Evolutionary conservation across 345 rosid species (phyloP), one percentile per base, ranked within the genome.

Genomic region (Pugionium cornutum): DNA sequence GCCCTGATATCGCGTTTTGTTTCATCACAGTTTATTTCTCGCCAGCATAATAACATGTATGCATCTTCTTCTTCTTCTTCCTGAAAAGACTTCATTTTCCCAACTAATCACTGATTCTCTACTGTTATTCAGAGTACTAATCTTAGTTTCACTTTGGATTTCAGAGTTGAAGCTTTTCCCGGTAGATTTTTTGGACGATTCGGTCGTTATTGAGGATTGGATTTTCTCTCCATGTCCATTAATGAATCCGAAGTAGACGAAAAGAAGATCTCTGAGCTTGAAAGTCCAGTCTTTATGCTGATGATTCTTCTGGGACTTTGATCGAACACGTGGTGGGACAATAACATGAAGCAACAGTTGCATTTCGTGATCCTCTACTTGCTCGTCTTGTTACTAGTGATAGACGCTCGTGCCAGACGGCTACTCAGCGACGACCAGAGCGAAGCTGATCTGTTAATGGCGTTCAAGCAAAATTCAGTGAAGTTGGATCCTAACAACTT

Each of bases 401-500:
- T 39, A 36, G 0, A 4, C 42, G 10, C 46, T 39, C 64, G 49
- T 71, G 75, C 64, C 2, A 64, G 54, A 37, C 31, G 6, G 5
- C 73, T 60, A 27, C 28, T 59, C 52, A 50, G 10, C 50, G 32
- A 45, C 54, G 7, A n/a, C 58, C 27, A 5, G 1, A 26, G 75
- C 55, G 89, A 88, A 64, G 71, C 76, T 48, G 40, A 68, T 33
- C 69, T 69, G 36, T 62, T 91, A 67, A 58, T 84, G 57, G 70
- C 81, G 58, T 89, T 91, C 81, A 91, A 87, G 87, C 73, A 62
- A n/a, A 26, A 51, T 73, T 91, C 88, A 11, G 75, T 91, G 1
- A 64, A 36, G n/a, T 85, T 80, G 9, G 95, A 91, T 76, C 92
- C 95, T 1, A 72, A 75, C 4, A 77, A 77, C 41, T 37, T 56